These are phyloP conservation scores for Fraxinus greggii DNA, from an alignment of 305 asterid genomes.

Conservation along the genomic window DNA sequence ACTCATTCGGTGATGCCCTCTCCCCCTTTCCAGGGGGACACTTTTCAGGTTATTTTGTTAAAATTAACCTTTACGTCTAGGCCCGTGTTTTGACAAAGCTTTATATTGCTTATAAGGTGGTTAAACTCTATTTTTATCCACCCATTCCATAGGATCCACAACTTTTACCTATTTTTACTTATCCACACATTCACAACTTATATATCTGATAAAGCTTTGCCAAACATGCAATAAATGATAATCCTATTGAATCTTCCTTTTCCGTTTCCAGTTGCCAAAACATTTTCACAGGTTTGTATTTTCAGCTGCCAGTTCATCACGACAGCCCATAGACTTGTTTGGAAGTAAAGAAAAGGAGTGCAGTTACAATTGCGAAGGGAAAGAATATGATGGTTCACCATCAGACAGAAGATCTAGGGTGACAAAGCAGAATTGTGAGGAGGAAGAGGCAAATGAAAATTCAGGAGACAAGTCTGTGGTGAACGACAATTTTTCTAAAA, in stretches of 20 bases:
- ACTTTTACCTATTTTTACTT: not conserved
- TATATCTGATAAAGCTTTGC: not conserved
- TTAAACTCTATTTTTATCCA: not conserved
- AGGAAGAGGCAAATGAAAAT: constrained; percentile 43
- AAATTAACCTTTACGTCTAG: not conserved
- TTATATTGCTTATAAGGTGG: not conserved
- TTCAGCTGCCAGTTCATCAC: constrained; percentile 35
- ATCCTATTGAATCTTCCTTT: not conserved
- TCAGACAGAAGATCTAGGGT: constrained; percentile 30
- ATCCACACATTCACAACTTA: not conserved
- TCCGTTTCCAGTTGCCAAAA: constrained; percentile 31
- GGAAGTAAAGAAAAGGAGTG: constrained; percentile 45
- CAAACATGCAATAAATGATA: not conserved
- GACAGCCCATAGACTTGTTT: constrained; percentile 31
- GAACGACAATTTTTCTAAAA: constrained; percentile 27
- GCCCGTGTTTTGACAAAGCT: not conserved
- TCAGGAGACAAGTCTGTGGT: constrained; percentile 63
- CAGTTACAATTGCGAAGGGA: constrained; percentile 50
- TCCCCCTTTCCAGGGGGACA: not conserved
- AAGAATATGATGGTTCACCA: constrained; percentile 38
- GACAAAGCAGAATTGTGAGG: constrained; percentile 31
- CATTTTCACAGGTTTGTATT: constrained; percentile 33
- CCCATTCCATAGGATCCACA: not conserved
- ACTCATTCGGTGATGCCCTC: constrained; percentile 17
- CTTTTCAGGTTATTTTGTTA: not conserved